Base-by-base conservation (phyloP, 352 stramenopile species). In the Globisporangium heterothallicum region DNA sequence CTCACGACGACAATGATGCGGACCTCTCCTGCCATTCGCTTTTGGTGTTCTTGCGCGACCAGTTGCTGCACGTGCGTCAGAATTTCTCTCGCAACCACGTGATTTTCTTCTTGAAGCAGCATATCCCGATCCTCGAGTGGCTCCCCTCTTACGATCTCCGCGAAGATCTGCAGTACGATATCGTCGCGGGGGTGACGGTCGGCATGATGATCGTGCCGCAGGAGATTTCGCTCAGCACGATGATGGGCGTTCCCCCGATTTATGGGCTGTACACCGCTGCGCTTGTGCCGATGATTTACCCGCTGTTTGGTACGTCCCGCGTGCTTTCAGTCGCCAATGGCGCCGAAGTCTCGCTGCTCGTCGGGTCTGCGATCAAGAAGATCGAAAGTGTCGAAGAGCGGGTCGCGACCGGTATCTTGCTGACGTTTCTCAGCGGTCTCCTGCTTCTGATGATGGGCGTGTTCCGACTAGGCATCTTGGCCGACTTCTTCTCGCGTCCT, bases 201-300 rank as follows among this genome's bases (percentile, higher is more conserved):
- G 84, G 79, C 48, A 77, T 96, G 62, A 96, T 97, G 85, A 76
- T 91, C 45, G 74, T 97, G 47, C 87, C 87, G 21, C 84, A 95
- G 61, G 78, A 83, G 49, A 94, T 97, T 72, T 86, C 72, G 56
- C 92, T 97, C 57, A 85, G 79, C 36, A 91, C 91, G 22, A 74
- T 97, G 41, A 93, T 93, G 73, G 65, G 64, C 47, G 73, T 97
- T 22, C 84, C 86, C 6, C 69, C 88, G 1, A 77, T 95, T 47
- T 97, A 95, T 63, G 91, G 88, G 6, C 72, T 97, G 16, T 97
- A 97, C 74, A 84, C 72, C 32, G 84, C 84, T 0, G 74, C 75
- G 41, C 60, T 96, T 38, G 68, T 96, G 48, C 86, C 88, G 14
- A 74, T 94, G 64, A 83, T 88, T 47, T 97, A 97, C 63, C 65